Conservation (phyloP, 2,329 filamentous ascomycete species). For the Volutella citrinella region DNA sequence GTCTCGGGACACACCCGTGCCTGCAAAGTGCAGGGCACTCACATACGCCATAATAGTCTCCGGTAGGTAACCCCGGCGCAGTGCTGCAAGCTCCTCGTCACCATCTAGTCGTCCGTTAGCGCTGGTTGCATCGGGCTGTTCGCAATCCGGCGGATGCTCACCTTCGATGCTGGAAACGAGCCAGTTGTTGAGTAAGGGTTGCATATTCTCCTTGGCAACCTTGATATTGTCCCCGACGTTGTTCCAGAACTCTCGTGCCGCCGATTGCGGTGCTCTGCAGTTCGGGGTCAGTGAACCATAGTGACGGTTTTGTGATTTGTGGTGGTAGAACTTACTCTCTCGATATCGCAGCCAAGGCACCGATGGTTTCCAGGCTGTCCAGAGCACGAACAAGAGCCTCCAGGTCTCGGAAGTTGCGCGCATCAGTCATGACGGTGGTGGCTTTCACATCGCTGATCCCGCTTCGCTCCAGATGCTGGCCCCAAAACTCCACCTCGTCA, state of each 20-base stretch:
- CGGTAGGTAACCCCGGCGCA: slow-evolving; percentile 79
- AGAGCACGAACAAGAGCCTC: slow-evolving; percentile 65
- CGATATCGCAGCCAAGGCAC: slow-evolving; percentile 50
- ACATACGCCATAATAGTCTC: slow-evolving; percentile 84
- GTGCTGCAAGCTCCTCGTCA: slow-evolving; percentile 56
- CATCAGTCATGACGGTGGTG: slow-evolving; percentile 49
- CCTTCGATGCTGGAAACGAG: slow-evolving; percentile 54
- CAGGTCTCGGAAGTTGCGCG: slow-evolving; percentile 64
- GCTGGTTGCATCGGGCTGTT: not conserved
- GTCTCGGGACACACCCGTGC: slow-evolving; percentile 70
- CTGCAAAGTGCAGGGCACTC: slow-evolving; percentile 75
- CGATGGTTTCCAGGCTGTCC: slow-evolving; percentile 66
- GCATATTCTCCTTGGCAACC: slow-evolving; percentile 53
- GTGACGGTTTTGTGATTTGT: no score
- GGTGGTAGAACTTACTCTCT: slow-evolving; percentile 55
- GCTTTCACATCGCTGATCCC: slow-evolving; percentile 34
- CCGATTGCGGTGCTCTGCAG: no score
- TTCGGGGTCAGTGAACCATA: no score
- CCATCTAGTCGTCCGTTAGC: slow-evolving; percentile 42
- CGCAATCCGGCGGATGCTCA: slow-evolving; percentile 33
- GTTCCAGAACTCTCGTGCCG: slow-evolving; percentile 49
- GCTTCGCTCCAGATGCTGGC: slow-evolving; percentile 33
- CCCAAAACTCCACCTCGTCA: slow-evolving; percentile 41
- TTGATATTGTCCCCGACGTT: slow-evolving; percentile 54
- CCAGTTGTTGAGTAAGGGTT: slow-evolving; percentile 64